phyloP scores from a whole-genome alignment of 2,329 filamentous ascomycete species.

The Golovinomyces cichoracearum region DNA sequence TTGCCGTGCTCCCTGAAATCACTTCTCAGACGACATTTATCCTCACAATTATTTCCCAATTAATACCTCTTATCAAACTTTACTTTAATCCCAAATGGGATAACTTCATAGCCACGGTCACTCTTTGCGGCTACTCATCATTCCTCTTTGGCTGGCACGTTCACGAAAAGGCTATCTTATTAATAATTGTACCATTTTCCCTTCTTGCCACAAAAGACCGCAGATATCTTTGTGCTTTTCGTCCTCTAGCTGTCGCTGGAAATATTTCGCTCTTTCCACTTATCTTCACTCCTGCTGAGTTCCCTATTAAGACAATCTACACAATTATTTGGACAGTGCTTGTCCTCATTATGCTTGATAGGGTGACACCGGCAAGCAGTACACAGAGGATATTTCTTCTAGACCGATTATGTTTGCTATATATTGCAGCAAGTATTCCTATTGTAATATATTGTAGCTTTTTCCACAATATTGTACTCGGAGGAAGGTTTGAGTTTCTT shows the following conservation, averaged over 20 bases:
- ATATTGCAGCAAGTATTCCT: constrained; percentile 72
- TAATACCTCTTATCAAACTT: constrained; percentile 54
- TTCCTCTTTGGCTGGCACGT: constrained; percentile 98
- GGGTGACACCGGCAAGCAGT: constrained; percentile 57
- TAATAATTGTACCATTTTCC: constrained; percentile 87
- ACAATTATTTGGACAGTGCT: constrained; percentile 75
- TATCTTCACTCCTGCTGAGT: constrained; percentile 75
- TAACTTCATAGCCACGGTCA: constrained; percentile 66
- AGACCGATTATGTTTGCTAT: constrained; percentile 70
- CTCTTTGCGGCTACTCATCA: constrained; percentile 80
- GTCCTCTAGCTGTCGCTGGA: constrained; percentile 71
- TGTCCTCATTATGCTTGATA: constrained; percentile 68
- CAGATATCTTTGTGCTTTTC: constrained; percentile 72
- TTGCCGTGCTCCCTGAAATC: constrained; percentile 76
- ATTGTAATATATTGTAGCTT: constrained; percentile 72
- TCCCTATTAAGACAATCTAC: constrained; percentile 80
- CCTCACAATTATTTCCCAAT: constrained; percentile 60
- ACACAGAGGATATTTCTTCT: constrained; percentile 66
- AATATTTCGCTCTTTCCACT: constrained; percentile 90
- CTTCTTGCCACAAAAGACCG: constrained; percentile 74
- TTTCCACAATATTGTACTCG: constrained; percentile 61
- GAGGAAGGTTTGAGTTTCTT: constrained; percentile 60
- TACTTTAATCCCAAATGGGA: constrained; percentile 65
- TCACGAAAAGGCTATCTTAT: constrained; percentile 84
- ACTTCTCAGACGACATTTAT: constrained; percentile 55